Conservation (phyloP, 805 yeast species). For the Hermanozyma aechmeae region DNA sequence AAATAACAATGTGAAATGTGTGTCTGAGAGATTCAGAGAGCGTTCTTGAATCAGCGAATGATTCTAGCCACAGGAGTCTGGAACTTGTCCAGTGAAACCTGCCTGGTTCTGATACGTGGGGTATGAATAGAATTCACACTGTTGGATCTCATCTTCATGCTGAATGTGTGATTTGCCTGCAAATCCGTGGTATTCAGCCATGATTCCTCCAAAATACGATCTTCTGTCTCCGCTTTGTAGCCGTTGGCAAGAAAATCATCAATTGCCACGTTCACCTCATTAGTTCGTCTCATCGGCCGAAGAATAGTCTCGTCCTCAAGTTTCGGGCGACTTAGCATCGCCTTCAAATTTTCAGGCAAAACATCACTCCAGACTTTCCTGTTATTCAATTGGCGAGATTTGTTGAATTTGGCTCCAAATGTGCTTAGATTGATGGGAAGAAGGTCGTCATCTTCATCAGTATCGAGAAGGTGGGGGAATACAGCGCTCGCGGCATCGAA, state of each 20-base stretch:
- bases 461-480: slow-evolving; percentile 27
- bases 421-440: slow-evolving; percentile 25
- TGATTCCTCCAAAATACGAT: no score
- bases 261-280: slow-evolving; percentile 14
- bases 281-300: slow-evolving; percentile 14
- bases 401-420: slow-evolving; percentile 31
- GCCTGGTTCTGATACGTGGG: no score
- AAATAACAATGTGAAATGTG: no score
- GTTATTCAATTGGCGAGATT: slow-evolving; percentile 19
- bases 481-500: slow-evolving; percentile 26
- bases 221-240: slow-evolving; percentile 10
- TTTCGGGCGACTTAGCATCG: slow-evolving; percentile 15
- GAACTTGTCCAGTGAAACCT: no score
- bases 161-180: no score
- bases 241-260: slow-evolving; percentile 28
- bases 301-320: slow-evolving; percentile 23
- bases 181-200: no score
- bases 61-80: no score
- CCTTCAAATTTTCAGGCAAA: slow-evolving; percentile 11
- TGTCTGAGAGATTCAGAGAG: no score
- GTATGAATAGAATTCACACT: no score
- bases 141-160: no score
- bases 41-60: no score
- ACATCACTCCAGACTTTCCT: slow-evolving; percentile 29
- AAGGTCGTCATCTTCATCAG: slow-evolving; percentile 29